A percentile compares a stretch with the other conserved stretches of the same genome.
phyloP scores from a whole-genome alignment of 305 asterid species.

The Solanum hybrid region DNA sequence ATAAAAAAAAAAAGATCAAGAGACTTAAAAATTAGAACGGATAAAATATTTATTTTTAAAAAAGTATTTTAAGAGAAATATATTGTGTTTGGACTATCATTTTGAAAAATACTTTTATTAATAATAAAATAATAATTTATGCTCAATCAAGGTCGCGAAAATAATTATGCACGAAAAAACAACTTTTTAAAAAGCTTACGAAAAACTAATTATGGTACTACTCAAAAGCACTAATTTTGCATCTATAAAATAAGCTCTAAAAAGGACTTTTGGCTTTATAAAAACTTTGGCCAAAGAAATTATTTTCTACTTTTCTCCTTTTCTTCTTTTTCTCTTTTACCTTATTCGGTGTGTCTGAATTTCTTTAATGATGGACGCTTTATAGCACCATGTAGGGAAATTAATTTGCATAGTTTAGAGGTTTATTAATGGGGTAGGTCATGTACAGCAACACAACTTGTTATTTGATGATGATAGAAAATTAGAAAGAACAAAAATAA shows the following conservation, averaged over 20 bases:
- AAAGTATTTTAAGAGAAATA: not conserved
- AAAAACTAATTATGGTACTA: not conserved
- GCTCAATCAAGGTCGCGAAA: not conserved
- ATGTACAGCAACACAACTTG: not conserved
- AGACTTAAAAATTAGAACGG: not conserved
- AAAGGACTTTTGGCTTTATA: not conserved
- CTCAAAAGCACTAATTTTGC: not conserved
- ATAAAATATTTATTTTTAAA: not conserved
- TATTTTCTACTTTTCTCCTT: not conserved
- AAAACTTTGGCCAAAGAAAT: not conserved
- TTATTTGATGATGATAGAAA: not conserved
- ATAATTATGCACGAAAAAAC: not conserved
- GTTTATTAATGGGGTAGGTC: not conserved
- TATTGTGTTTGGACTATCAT: not conserved
- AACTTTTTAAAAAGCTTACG: not conserved
- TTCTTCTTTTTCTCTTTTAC: not conserved
- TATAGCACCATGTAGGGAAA: not conserved
- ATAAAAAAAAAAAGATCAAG: not conserved
- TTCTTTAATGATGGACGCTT: not conserved
- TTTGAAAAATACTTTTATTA: not conserved
- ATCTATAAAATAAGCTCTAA: not conserved
- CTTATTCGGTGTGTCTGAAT: not conserved
- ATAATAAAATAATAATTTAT: not conserved
- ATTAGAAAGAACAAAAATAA: not conserved
- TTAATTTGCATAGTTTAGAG: not conserved